A percentile compares a stretch with the other conserved stretches of the same genome.
phyloP scores from a whole-genome alignment of 2,329 filamentous ascomycete genomes.

The Aspergillus caelatus region DNA sequence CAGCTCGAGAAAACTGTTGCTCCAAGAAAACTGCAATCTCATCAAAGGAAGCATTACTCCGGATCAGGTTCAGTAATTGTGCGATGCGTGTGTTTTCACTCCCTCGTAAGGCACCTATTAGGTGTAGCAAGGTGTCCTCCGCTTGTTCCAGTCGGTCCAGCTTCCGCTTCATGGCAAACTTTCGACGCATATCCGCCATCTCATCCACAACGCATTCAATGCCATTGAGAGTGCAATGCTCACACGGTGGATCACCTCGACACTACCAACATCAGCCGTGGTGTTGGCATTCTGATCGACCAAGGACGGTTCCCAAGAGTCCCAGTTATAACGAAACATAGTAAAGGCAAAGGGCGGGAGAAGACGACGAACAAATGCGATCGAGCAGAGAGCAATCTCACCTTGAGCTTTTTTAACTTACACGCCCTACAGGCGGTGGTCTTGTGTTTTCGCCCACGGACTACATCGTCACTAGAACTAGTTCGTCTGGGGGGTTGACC shows the following conservation, averaged over 20 bases:
- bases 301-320: too few relatives aligned
- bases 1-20: slow-evolving; percentile 17
- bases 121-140: slow-evolving; percentile 18
- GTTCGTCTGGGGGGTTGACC: slow-evolving; percentile 11
- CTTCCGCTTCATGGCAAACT: slow-evolving; percentile 27
- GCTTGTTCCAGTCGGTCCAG: slow-evolving; percentile 24
- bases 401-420: slow-evolving; percentile 29
- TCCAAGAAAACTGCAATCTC: slow-evolving; percentile 26
- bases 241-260: slow-evolving; percentile 31
- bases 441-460: slow-evolving; percentile 24
- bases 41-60: slow-evolving; percentile 26
- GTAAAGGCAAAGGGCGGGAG: background rate
- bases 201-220: slow-evolving; percentile 30
- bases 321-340: too few relatives aligned
- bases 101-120: slow-evolving; percentile 25
- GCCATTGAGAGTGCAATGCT: slow-evolving; percentile 29
- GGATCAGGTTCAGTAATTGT: slow-evolving; percentile 30
- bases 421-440: slow-evolving; percentile 27
- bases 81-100: slow-evolving; percentile 20
- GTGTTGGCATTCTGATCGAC: background rate
- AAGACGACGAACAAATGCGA: background rate
- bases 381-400: background rate
- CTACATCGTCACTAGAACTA: slow-evolving; percentile 14
- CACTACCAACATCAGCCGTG: slow-evolving; percentile 21
- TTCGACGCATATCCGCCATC: slow-evolving; percentile 32